Conservation (phyloP, 164 flowering plant genomes). For the Stephania japonica region DNA sequence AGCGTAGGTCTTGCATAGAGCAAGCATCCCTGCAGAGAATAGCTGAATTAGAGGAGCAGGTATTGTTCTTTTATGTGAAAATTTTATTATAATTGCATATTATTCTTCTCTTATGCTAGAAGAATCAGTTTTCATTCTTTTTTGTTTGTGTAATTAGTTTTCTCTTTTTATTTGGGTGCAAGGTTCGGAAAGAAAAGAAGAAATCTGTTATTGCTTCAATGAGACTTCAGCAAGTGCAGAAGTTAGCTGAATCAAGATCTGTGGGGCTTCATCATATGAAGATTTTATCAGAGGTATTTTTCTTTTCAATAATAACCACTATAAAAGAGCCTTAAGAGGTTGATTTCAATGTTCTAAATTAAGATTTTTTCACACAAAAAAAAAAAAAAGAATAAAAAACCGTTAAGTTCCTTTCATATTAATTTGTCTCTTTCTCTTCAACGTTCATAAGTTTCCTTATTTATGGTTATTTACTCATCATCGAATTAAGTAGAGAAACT, state of each 20-base stretch:
- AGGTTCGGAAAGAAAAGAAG: constrained; percentile 43
- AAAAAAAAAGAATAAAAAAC: too few species aligned
- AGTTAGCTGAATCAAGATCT: constrained; percentile 20
- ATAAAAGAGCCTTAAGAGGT: too few species aligned
- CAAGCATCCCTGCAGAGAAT: constrained; percentile 82
- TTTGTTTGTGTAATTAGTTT: not conserved
- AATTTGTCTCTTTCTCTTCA: too few species aligned
- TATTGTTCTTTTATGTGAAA: constrained; percentile 16
- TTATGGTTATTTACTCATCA: too few species aligned
- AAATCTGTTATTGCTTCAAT: constrained; percentile 22
- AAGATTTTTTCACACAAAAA: too few species aligned
- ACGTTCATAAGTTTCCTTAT: too few species aligned
- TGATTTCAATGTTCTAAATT: too few species aligned
- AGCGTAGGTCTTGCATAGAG: constrained; percentile 73
- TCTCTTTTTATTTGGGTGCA: constrained; percentile 2
- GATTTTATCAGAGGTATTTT: constrained; percentile 17
- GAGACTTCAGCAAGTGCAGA: constrained; percentile 22
- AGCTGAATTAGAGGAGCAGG: constrained; percentile 74
- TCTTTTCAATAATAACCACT: too few species aligned
- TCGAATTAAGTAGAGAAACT: too few species aligned
- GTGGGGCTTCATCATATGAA: constrained; percentile 14
- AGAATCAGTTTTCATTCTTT: not conserved
- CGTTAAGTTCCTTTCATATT: too few species aligned
- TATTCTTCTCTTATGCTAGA: not conserved
- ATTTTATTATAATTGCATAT: not conserved